Percentiles rank a stretch among this genome's conserved stretches.
Evolutionary conservation across 2,329 filamentous ascomycete species (phyloP).

Genomic region (Erysiphe pulchra): DNA sequence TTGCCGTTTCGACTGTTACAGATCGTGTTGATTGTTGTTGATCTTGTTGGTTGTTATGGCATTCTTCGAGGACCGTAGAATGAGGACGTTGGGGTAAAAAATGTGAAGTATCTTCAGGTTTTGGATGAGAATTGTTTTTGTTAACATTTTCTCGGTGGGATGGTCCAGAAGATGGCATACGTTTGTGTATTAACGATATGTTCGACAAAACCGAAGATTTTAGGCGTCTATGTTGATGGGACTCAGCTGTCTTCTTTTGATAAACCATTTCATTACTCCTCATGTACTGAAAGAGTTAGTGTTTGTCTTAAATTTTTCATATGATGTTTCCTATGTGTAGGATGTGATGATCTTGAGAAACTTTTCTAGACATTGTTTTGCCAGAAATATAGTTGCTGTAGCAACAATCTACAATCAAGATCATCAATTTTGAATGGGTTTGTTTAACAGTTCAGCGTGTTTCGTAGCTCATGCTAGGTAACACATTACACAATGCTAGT

Average conservation of each 20-base stretch:
- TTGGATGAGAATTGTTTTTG: conserved; percentile 6
- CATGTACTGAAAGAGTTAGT: no score
- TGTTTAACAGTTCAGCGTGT: no score
- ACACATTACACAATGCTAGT: no score
- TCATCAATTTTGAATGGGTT: no score
- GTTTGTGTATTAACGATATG: conserved; percentile 13
- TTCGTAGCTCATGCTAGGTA: no score
- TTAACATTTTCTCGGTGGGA: conserved; percentile 6
- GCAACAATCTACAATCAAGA: no score
- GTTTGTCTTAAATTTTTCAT: no score
- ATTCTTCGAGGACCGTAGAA: conserved; percentile 25
- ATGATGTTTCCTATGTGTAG: no score
- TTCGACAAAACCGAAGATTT: conserved; percentile 11
- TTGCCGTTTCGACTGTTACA: background rate
- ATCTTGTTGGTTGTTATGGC: conserved; percentile 24
- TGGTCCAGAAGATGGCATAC: conserved; percentile 10
- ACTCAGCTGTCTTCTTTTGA: conserved; percentile 2
- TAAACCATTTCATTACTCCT: no score
- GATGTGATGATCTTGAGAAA: no score
- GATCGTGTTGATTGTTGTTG: conserved; percentile 11
- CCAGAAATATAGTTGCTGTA: no score
- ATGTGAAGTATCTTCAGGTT: conserved; percentile 12
- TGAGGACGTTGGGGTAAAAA: conserved; percentile 15
- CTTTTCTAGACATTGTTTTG: no score
- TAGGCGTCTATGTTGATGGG: conserved; percentile 9